Evolutionary conservation across 148 eudicot species (phyloP), one percentile per base, ranked within the genome.

Genomic region (Rheum nobile): DNA sequence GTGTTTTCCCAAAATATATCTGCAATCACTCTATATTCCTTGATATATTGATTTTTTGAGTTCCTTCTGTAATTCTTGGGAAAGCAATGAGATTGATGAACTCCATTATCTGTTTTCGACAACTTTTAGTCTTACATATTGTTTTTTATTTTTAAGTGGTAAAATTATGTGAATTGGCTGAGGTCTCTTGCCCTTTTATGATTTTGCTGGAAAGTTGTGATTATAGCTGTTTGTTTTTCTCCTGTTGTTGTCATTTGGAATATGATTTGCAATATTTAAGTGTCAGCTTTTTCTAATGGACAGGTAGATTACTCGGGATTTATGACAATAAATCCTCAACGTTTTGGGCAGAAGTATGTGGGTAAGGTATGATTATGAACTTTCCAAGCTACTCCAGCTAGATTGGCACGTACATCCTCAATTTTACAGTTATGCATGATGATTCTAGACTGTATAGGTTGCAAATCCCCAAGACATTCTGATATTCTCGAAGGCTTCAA

Each of bases 381-480:
- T 21, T 39, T 69, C 67, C 48, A 16, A 65, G 70, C 70, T 65
- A 32, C 41, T 31, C 67, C 70, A 32, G 57, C 32, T 43, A 39
- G 46, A 41, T 54, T 72, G 14, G n/a, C n/a, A n/a, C n/a, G n/a
- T 17, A 32, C 47, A 59, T 35, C 68, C 16, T 48, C 65, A 19
- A 52, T 67, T 65, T 41, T 71, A 44, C 37, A 26, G 72, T 67
- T 59, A 8, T 72, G 37, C 69, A 74, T 77, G 74, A 75, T 42
- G 9, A 35, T 24, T 70, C 68, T 78, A 75, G 75, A 79, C 75
- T 38, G 69, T 78, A 52, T 73, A 95, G 99, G 97, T 95, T 76
- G 99, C 99, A 74, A 95, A 95, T 85, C 99, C 99, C 76, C 99
- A 95, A 85, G 97, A 95, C 77, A 95, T 95, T 76, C 86, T 95